Evolutionary conservation across 352 stramenopile genomes (phyloP), one percentile per base, ranked within the genome.

Genomic region (Phytophthora tubulina): DNA sequence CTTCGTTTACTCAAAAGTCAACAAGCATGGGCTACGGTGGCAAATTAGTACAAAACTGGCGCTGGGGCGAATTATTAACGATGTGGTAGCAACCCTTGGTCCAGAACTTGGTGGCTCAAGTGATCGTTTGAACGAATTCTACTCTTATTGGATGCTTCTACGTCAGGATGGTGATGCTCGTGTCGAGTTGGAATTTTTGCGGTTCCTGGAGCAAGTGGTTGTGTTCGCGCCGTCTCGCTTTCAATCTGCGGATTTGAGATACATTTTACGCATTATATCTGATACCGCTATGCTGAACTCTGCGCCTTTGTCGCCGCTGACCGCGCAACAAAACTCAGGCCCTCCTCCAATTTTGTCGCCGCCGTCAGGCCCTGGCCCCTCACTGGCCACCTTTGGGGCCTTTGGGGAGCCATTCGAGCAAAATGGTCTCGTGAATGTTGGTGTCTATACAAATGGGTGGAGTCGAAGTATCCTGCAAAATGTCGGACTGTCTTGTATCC

Each of bases 151-250:
- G 86, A 79, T 75, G 30, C 46, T 96, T 49, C 75, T 96, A 27
- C 88, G 90, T 15, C 77, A 90, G 36, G 77, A 90, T 61, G 80
- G 81, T 9, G 85, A 96, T 30, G 63, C 84, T n/a, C 81, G 86
- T 13, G 70, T 96, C 4, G 87, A 96, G 53, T 74, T 93, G 17
- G 87, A 94, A 60, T 94, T 88, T 50, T 81, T 94, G 38, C 87
- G 84, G 50, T 95, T 95, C 32, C 63, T 96, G 36, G 85, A 96
- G 67, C 90, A 96, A 80, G 73, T 96, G 4, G 85, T 94, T 1
- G 85, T 96, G 38, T 94, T 96, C 55, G 85, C 85, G 27, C 90
- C 90, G 0, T 74, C 74, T 9, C 76, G 82, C 15, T 92, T 95
- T 48, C 82, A 84, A 39, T 63, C 56, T 30, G 67, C 51, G 32